A percentile compares a stretch with the other conserved stretches of the same genome.
phyloP scores from a whole-genome alignment of 1,139 yeast species.

The Keqinozyma sinolaborantium region DNA sequence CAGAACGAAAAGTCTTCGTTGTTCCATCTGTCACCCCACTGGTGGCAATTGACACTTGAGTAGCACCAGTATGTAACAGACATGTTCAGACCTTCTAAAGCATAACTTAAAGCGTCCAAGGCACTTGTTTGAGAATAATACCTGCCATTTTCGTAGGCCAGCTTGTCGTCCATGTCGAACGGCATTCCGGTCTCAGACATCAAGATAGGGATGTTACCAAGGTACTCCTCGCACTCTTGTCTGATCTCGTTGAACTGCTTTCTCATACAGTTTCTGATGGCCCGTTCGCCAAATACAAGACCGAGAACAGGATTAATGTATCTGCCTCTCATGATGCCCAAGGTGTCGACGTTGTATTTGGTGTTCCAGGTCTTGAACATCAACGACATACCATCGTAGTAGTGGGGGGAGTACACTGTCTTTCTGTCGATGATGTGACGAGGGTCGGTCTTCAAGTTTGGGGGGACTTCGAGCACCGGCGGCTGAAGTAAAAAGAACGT shows the following conservation, averaged over 20 bases:
- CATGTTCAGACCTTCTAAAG: slow-evolving; percentile 68
- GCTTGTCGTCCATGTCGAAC: slow-evolving; percentile 82
- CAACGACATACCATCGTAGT: slow-evolving; percentile 88
- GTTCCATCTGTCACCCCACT: slow-evolving; percentile 91
- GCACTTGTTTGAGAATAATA: slow-evolving; percentile 76
- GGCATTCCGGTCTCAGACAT: slow-evolving; percentile 98
- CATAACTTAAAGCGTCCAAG: slow-evolving; percentile 75
- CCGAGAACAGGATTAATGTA: slow-evolving; percentile 77
- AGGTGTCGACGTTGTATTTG: slow-evolving; percentile 77
- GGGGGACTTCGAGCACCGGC: slow-evolving; percentile 81
- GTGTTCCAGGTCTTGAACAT: slow-evolving; percentile 86
- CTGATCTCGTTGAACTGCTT: slow-evolving; percentile 65
- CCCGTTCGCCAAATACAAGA: slow-evolving; percentile 73
- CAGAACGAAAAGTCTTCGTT: slow-evolving; percentile 89
- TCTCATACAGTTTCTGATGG: slow-evolving; percentile 68
- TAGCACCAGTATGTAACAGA: slow-evolving; percentile 88
- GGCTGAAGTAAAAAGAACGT: slow-evolving; percentile 71
- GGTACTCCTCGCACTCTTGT: slow-evolving; percentile 52
- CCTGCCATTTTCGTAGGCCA: slow-evolving; percentile 61
- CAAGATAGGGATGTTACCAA: slow-evolving; percentile 69
- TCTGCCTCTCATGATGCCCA: slow-evolving; percentile 81
- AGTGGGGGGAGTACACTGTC: slow-evolving; percentile 82
- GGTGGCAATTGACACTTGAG: slow-evolving; percentile 64
- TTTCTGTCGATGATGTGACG: slow-evolving; percentile 52
- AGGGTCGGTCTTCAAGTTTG: slow-evolving; percentile 51